Evolutionary conservation across 1,139 yeast genomes (phyloP).

Genomic region (Yamadazyma spencermartinsiae): DNA sequence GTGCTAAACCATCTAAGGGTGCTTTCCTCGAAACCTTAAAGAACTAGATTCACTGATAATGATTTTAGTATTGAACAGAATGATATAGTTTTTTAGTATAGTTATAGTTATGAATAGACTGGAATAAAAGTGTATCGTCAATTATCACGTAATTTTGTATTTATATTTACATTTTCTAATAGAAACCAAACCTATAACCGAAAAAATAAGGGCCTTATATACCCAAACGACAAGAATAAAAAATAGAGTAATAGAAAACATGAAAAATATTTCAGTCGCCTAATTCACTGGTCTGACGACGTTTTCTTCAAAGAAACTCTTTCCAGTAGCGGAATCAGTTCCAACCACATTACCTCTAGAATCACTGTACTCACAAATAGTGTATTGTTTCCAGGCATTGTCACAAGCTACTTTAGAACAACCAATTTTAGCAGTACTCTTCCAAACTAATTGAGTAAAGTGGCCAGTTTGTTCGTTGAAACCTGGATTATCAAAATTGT

Average conservation of each 20-base stretch:
- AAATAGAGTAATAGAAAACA: slow-evolving; percentile 6
- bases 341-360: slow-evolving; percentile 61
- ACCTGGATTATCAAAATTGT: slow-evolving; percentile 49
- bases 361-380: slow-evolving; percentile 64
- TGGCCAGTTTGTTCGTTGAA: slow-evolving; percentile 53
- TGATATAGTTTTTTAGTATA: slow-evolving; percentile 1
- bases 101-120: slow-evolving; percentile 9
- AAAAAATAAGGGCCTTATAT: slow-evolving; percentile 1
- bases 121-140: neutral
- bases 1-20: slow-evolving; percentile 70
- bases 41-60: slow-evolving; percentile 29
- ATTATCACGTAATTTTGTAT: neutral
- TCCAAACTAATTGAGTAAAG: slow-evolving; percentile 75
- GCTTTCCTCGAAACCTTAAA: slow-evolving; percentile 68
- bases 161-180: neutral
- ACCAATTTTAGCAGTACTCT: slow-evolving; percentile 53
- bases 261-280: neutral
- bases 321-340: slow-evolving; percentile 29
- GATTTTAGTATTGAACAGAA: neutral
- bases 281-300: slow-evolving; percentile 40
- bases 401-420: slow-evolving; percentile 60
- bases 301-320: slow-evolving; percentile 48
- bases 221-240: neutral
- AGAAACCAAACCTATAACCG: slow-evolving; percentile 5
- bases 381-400: slow-evolving; percentile 53